phyloP scores from a whole-genome alignment of 352 stramenopile genomes.

The Phytopythium ostracodes region DNA sequence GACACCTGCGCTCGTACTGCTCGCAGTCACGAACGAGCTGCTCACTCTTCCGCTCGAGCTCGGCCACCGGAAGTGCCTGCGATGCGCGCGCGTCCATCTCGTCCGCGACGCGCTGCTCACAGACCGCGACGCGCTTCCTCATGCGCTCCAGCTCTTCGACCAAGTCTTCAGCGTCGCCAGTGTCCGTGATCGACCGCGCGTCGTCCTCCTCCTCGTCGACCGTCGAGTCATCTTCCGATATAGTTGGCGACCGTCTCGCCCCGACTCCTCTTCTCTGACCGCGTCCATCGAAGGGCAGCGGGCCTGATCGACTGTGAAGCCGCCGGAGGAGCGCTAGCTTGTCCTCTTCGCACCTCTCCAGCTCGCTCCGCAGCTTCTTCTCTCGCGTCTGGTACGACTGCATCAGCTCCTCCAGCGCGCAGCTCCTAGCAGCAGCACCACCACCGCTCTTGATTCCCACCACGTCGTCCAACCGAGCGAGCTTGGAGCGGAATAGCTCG shows the following conservation, averaged over 20 bases:
- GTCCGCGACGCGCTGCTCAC: conserved; percentile 13
- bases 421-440: conserved; percentile 6
- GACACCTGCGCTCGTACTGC: not conserved
- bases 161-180: not conserved
- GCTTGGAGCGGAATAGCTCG: conserved; percentile 38
- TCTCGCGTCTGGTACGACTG: conserved; percentile 40
- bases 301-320: not conserved
- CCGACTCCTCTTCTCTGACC: not conserved
- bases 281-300: not conserved
- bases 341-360: conserved; percentile 12
- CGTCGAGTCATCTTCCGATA: not conserved
- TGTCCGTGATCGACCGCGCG: not conserved
- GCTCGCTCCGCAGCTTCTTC: conserved; percentile 28
- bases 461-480: conserved; percentile 23
- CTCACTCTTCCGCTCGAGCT: conserved; percentile 16
- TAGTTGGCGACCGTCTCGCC: not conserved
- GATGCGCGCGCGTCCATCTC: conserved; percentile 20
- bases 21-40: conserved; percentile 9
- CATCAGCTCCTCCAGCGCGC: conserved; percentile 25
- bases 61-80: conserved; percentile 12
- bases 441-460: not conserved
- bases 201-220: not conserved
- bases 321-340: not conserved
- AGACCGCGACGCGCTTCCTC: conserved; percentile 8
- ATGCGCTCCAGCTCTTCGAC: conserved; percentile 4